A percentile compares a stretch with the other conserved stretches of the same genome.
Conservation (phyloP, 202 grass and related monocot species). For the Carex arenaria region DNA sequence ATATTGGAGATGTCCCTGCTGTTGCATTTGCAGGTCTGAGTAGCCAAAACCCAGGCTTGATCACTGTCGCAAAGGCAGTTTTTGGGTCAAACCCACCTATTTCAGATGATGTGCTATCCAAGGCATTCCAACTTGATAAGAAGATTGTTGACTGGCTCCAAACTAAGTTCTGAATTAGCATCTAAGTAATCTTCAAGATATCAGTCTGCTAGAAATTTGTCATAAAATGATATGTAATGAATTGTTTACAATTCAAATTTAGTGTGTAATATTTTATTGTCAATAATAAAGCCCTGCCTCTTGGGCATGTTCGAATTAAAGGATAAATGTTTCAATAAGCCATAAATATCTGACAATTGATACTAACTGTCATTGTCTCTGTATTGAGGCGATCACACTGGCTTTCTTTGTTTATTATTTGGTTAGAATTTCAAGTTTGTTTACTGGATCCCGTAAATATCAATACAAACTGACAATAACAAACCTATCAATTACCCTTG, state of each 20-base stretch:
- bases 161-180: background rate
- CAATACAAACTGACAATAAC: too few species aligned
- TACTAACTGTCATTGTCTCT: too few species aligned
- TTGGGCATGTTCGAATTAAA: too few species aligned
- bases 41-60: conserved; percentile 47
- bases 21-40: conserved; percentile 54
- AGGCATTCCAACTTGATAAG: conserved; percentile 27
- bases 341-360: too few species aligned
- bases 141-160: conserved; percentile 32
- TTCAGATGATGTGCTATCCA: conserved; percentile 12
- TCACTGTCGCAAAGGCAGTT: conserved; percentile 15
- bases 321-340: too few species aligned
- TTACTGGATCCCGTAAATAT: too few species aligned
- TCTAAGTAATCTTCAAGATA: background rate
- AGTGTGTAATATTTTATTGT: background rate
- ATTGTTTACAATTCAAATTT: background rate
- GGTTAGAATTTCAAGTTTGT: too few species aligned
- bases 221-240: background rate
- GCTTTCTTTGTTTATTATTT: too few species aligned
- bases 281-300: background rate
- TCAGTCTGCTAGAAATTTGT: too few species aligned
- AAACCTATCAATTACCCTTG: too few species aligned
- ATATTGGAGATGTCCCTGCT: conserved; percentile 28
- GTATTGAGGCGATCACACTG: too few species aligned
- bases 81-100: conserved; percentile 22